A percentile compares a stretch with the other conserved stretches of the same genome.
These are phyloP conservation scores for Parietichytrium sp. DNA, from an alignment of 108 stramenopile species.

Conservation along the genomic window DNA sequence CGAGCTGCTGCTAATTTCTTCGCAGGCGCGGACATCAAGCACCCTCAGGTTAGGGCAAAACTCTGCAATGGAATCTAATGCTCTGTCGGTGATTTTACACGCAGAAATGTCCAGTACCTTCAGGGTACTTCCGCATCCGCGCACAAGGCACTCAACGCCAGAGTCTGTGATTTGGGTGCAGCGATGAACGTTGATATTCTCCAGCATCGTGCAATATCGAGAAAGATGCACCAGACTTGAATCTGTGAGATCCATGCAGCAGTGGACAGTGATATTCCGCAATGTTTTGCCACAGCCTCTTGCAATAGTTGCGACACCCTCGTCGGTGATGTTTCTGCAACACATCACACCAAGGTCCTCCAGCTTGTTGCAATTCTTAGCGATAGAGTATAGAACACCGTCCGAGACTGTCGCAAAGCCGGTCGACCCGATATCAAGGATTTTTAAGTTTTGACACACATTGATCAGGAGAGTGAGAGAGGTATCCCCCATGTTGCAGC, in stretches of 20 bases:
- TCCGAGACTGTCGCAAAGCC: conserved; percentile 35
- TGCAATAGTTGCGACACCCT: background rate
- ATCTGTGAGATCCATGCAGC: conserved; percentile 29
- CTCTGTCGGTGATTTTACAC: conserved; percentile 2
- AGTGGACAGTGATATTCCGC: conserved; percentile 6
- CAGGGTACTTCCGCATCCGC: conserved; percentile 6
- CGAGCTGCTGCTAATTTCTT: conserved; percentile 4
- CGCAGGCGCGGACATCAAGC: conserved; percentile 29
- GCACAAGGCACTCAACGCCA: background rate
- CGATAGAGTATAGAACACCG: background rate
- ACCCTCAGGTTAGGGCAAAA: background rate
- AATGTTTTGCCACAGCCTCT: conserved; percentile 8
- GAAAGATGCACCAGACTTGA: background rate
- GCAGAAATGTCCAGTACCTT: conserved; percentile 10
- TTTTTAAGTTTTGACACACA: background rate
- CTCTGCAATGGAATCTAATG: background rate
- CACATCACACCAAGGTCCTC: conserved; percentile 36
- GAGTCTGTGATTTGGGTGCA: conserved; percentile 15
- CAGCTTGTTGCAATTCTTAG: background rate
- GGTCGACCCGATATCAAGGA: conserved; percentile 25
- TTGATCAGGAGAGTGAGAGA: background rate
- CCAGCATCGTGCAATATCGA: conserved; percentile 20
- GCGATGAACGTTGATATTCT: conserved; percentile 12
- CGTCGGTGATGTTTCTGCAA: background rate
- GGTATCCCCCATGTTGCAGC: conserved; percentile 31